Conservation (phyloP, 441 rosid species). For the Populus tomentosa region DNA sequence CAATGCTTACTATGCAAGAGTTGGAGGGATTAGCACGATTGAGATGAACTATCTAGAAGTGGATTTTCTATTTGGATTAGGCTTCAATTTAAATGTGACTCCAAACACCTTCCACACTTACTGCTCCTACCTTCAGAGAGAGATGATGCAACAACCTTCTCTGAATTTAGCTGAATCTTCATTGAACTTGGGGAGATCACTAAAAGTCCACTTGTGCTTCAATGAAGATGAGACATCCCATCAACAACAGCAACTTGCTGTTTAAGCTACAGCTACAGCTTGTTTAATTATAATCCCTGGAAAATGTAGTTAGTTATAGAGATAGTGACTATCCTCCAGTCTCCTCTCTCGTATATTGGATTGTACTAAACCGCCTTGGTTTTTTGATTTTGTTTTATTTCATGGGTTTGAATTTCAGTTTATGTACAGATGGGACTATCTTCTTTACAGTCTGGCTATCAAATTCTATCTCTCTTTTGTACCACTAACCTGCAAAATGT, state of each 20-base stretch:
- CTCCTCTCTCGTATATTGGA: slow-evolving; percentile 6
- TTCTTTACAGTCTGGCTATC: slow-evolving; percentile 36
- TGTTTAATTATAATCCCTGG: slow-evolving; percentile 3
- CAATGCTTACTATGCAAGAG: slow-evolving; percentile 87
- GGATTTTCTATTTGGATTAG: slow-evolving; percentile 82
- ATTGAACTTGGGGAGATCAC: slow-evolving; percentile 20
- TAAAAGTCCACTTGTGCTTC: slow-evolving; percentile 42
- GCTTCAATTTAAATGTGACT: slow-evolving; percentile 73
- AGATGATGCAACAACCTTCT: slow-evolving; percentile 54
- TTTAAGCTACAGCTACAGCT: slow-evolving; percentile 17
- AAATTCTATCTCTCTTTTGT: slow-evolving; percentile 5
- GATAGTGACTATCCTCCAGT: slow-evolving; percentile 16
- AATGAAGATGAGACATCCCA: slow-evolving; percentile 67
- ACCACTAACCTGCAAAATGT: neutral
- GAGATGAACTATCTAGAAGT: slow-evolving; percentile 92
- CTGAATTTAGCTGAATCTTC: slow-evolving; percentile 31
- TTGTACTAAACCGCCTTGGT: slow-evolving; percentile 14
- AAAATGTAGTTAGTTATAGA: slow-evolving; percentile 25
- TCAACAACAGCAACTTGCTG: slow-evolving; percentile 65
- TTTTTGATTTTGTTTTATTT: slow-evolving; percentile 9
- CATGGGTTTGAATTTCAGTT: slow-evolving; percentile 23
- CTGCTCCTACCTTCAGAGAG: slow-evolving; percentile 55
- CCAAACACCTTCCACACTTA: slow-evolving; percentile 70
- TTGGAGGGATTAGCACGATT: slow-evolving; percentile 81
- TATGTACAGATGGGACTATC: slow-evolving; percentile 34